Conservation (phyloP, 257 asterid species). For the Nicotiana otophora region DNA sequence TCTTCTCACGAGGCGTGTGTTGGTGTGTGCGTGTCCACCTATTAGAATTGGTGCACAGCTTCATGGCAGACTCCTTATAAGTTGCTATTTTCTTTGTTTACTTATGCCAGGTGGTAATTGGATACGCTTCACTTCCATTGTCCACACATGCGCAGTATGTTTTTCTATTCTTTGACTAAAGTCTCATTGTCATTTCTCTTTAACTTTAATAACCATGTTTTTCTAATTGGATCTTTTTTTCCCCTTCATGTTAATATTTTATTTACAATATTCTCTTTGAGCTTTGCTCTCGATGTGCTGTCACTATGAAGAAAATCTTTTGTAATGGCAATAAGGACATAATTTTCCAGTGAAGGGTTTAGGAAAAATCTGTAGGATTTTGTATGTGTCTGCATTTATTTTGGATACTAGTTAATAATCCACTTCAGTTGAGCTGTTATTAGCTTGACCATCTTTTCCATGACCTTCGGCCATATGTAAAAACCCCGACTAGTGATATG, state of each 20-base stretch:
- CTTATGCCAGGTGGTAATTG: conserved; percentile 76
- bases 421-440: background rate
- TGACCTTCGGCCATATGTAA: background rate
- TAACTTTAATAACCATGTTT: background rate
- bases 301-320: background rate
- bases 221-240: background rate
- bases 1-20: background rate
- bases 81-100: conserved; percentile 21
- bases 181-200: background rate
- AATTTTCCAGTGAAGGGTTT: background rate
- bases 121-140: conserved; percentile 89
- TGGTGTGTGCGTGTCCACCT: background rate
- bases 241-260: background rate
- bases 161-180: background rate
- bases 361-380: background rate
- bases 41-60: background rate
- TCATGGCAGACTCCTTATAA: background rate
- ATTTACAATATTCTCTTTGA: background rate
- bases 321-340: background rate
- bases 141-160: conserved; percentile 90
- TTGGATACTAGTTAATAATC: background rate
- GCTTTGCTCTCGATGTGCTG: background rate
- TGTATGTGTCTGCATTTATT: background rate
- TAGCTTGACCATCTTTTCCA: background rate
- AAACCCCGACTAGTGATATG: background rate